These are phyloP conservation scores for Volvariella surrecta DNA, from an alignment of 1,284 basidiomycete genomes.

Conservation along the genomic window DNA sequence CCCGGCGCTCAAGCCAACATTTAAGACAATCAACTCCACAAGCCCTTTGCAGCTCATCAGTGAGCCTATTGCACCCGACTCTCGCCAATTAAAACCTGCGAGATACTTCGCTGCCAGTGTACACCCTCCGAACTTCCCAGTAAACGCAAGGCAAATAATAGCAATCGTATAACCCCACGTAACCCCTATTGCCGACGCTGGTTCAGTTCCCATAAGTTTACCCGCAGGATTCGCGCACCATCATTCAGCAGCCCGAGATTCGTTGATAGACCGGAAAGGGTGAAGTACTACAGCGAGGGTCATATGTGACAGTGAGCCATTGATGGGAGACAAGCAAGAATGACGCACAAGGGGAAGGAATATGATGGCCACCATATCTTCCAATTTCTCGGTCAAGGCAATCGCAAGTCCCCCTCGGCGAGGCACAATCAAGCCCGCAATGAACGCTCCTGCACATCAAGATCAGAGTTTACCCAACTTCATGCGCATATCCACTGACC, in stretches of 20 bases:
- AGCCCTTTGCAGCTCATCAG: constrained; percentile 97
- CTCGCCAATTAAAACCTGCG: constrained; percentile 72
- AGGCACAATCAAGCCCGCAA: constrained; percentile 88
- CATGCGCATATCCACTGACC: constrained; percentile 30
- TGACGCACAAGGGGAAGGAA: constrained; percentile 77
- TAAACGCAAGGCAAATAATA: constrained; percentile 76
- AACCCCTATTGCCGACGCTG: constrained; percentile 59
- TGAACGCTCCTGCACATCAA: constrained; percentile 60
- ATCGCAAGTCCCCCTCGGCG: constrained; percentile 84
- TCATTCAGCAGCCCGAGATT: constrained; percentile 79
- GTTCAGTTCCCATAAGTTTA: not conserved
- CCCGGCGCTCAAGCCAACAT: constrained; percentile 80
- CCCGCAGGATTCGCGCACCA: constrained; percentile 32
- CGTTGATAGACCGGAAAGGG: constrained; percentile 82
- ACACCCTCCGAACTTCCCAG: constrained; percentile 78
- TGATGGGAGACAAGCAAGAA: not conserved
- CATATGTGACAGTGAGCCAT: constrained; percentile 7
- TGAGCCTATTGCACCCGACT: constrained; percentile 80
- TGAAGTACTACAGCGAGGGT: constrained; percentile 59
- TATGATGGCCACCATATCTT: constrained; percentile 75
- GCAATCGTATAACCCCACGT: constrained; percentile 89
- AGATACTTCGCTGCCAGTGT: constrained; percentile 54
- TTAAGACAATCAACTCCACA: constrained; percentile 91
- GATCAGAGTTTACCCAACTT: not conserved
- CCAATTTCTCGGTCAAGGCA: constrained; percentile 70